Evolutionary conservation across 768 basidiomycete genomes (phyloP), one percentile per base, ranked within the genome.

Genomic region (Pleurotus cornucopiae): DNA sequence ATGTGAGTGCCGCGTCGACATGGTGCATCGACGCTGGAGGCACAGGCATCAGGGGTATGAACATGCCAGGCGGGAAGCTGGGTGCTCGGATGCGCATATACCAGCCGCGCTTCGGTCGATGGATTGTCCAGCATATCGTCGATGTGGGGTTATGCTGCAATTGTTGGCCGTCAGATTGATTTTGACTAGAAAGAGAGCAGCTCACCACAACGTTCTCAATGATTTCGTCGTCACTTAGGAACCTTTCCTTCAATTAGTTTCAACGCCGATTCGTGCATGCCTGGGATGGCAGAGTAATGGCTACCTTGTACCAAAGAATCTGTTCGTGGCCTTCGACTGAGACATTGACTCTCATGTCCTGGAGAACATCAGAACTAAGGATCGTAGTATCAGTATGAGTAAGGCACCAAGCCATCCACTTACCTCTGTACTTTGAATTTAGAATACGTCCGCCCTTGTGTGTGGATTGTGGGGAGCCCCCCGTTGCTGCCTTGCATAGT

Each of bases 61-160:
- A 83, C 9, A 77, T 74, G 2, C 79, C 76, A 11, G 81, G 84
- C 0, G 88, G 86, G 60, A 91, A 91, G 3, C 76, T 62, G 0
- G 91, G 90, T 2, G 88, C 73, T 37, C 87, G 81, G 21, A 93
- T 71, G 41, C 86, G 86, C 57, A 93, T 83, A 68, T 92, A 93
- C 91, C 91, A 93, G 45, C 91, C 91, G 25, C 86, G 82, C 56
- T 84, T 82, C 1, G 91, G 91, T 4, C 84, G 81, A 66, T 91
- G 91, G 23, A 91, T 82, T 7, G 81, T 81, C 91, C 91, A 93
- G 55, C 80, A 77, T 2, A 89, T 67, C 0, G 78, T 77, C 20
- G 79, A 82, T 3, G 80, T 84, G n/a, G 81, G 76, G 40, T 86
- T 87, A 56, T 91, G 86, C 88, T 87, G 57, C 3, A 34, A 44